phyloP scores from a whole-genome alignment of 2,329 filamentous ascomycete genomes.

The Trematosphaeria pertusa region DNA sequence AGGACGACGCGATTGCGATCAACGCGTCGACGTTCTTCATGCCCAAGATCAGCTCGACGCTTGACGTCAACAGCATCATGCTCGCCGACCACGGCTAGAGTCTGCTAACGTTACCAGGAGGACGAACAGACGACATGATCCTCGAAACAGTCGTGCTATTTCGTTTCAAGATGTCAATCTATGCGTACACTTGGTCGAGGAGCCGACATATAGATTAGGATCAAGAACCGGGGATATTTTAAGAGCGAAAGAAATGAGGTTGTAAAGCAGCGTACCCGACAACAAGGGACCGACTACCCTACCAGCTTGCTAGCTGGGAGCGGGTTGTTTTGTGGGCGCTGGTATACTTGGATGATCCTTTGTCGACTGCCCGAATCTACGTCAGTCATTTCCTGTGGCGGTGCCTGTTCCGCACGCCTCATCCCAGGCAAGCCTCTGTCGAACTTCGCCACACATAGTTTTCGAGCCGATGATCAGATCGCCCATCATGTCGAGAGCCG shows the following conservation, averaged over 20 bases:
- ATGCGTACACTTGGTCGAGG: constrained; percentile 5
- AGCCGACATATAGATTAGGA: not conserved
- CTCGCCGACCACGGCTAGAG: constrained; percentile 19
- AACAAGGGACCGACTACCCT: not conserved
- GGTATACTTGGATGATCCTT: constrained; percentile 13
- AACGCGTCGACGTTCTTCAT: constrained; percentile 22
- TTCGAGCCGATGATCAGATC: not conserved
- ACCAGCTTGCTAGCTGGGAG: not conserved
- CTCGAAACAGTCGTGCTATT: constrained; percentile 19
- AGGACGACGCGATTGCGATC: constrained; percentile 32
- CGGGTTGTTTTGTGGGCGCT: constrained; percentile 20
- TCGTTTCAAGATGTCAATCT: constrained; percentile 12
- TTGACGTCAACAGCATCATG: constrained; percentile 24
- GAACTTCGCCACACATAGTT: constrained; percentile 13
- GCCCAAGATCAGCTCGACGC: constrained; percentile 33
- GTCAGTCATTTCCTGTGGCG: constrained; percentile 24
- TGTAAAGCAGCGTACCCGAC: constrained; percentile 7
- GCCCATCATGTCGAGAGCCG: too few species aligned
- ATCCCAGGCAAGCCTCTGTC: constrained; percentile 12
- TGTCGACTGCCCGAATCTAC: constrained; percentile 14
- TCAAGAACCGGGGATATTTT: not conserved
- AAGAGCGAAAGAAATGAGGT: constrained; percentile 5
- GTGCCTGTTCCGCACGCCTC: constrained; percentile 26
- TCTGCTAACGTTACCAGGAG: constrained; percentile 10
- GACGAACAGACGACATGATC: constrained; percentile 21